Evolutionary conservation across 768 basidiomycete species (phyloP).

Genomic region (Royoungia palumana): DNA sequence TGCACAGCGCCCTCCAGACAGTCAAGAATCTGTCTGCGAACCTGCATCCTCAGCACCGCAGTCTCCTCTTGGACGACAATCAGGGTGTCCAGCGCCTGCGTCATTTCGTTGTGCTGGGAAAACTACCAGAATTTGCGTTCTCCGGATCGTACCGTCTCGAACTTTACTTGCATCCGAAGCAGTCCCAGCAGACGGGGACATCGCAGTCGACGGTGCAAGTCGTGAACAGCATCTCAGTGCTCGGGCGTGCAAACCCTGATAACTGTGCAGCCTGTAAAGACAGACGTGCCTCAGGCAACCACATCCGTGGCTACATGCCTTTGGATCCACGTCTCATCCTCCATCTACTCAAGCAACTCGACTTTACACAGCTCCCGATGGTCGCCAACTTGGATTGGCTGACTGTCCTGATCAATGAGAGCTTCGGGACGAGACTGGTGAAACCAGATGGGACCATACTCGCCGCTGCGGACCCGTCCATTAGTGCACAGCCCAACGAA

Average conservation of each 20-base stretch:
- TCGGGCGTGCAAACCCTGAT: conserved; percentile 5
- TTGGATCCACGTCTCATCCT: conserved; percentile 14
- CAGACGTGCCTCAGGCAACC: conserved; percentile 8
- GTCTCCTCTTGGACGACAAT: conserved; percentile 5
- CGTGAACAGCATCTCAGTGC: conserved; percentile 15
- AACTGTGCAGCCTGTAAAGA: conserved; percentile 11
- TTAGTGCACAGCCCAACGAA: neutral
- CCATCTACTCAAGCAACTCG: conserved; percentile 4
- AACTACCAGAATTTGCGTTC: conserved; percentile 17
- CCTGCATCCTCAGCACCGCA: neutral
- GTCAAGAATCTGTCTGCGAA: neutral
- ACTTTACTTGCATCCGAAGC: conserved; percentile 10
- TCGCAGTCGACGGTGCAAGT: neutral
- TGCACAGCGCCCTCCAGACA: neutral
- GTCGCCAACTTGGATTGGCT: conserved; percentile 4
- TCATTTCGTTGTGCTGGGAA: conserved; percentile 3
- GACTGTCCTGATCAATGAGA: neutral
- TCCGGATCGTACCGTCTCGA: conserved; percentile 19
- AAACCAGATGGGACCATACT: conserved; percentile 8
- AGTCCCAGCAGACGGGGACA: neutral
- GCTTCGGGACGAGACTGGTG: conserved; percentile 12
- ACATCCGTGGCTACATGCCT: conserved; percentile 15
- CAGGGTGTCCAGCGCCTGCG: neutral
- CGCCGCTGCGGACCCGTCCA: conserved; percentile 1
- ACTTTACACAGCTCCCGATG: neutral